Evolutionary conservation across 768 basidiomycete genomes (phyloP), one percentile per base, ranked within the genome.

Genomic region (Leccinum disarticulatum): DNA sequence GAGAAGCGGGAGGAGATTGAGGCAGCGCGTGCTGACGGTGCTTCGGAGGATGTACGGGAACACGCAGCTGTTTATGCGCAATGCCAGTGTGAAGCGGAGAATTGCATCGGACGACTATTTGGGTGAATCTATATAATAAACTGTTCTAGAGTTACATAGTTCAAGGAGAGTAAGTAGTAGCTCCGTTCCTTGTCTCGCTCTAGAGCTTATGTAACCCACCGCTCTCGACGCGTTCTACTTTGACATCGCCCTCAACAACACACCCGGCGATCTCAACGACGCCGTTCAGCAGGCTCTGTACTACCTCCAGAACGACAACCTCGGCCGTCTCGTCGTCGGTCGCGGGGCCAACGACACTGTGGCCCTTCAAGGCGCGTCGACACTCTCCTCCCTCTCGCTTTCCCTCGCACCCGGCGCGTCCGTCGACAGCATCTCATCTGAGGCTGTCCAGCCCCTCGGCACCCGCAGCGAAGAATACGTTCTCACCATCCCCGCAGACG

Each of bases 51-150:
- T 8, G 64, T 65, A 6, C 68, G 58, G 3, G 70, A 75, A 1
- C 80, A 76, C 58, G 22, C 22, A 22, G 79, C 81, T 3, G 79
- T 85, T 2, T 81, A 82, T 55, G 73, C 76, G 0, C 64, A 59
- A 17, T 87, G 86, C 66, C 71, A 71, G 30, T 87, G 86, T 66
- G 84, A 82, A 3, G 76, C 83, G 4, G 60, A 55, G 13, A 83
- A 78, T 28, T 88, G 86, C 64, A 79, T 73, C 58, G 83, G 85
- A 19, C 65, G 64, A 5, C 46, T 73, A 46, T 73, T 73, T 14
- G 62, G 63, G 31, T 73, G 58, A 43, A 43, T 36, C 14, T 43
- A 19, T 43, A 43, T 43, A 70, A 41, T 28, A 5, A 14, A 13
- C 7, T 22, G n/a, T 10, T 33, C 33, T 33, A 4, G 22, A 25